Percentiles rank a stretch among this genome's conserved stretches.
Conservation (phyloP, 768 basidiomycete genomes). For the Lactarius vividus region DNA sequence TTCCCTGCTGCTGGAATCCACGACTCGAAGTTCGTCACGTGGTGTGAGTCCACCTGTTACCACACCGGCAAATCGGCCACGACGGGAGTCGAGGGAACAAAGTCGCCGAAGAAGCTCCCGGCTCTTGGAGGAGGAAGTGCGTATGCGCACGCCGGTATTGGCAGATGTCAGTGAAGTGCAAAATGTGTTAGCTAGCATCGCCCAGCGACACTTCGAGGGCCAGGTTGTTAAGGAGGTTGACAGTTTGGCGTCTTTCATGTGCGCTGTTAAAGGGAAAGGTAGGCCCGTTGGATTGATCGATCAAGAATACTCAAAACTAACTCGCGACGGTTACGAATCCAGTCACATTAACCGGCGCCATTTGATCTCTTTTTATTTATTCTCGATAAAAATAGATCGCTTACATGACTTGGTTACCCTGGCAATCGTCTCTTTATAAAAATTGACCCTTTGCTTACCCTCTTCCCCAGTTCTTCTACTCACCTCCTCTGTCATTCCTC, state of each 20-base stretch:
- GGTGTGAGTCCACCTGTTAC: slow-evolving; percentile 47
- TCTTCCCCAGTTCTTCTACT: slow-evolving; percentile 5
- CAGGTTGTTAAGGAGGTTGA: slow-evolving; percentile 72
- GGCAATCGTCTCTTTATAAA: slow-evolving; percentile 17
- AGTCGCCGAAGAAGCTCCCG: slow-evolving; percentile 69
- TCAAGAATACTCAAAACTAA: background rate
- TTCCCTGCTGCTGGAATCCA: slow-evolving; percentile 55
- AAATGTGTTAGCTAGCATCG: slow-evolving; percentile 61
- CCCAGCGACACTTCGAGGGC: slow-evolving; percentile 71
- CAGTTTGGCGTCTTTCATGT: slow-evolving; percentile 79
- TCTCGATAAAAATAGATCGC: background rate
- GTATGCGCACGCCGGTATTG: slow-evolving; percentile 59
- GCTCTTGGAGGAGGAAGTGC: slow-evolving; percentile 61
- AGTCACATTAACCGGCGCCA: background rate
- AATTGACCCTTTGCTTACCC: background rate
- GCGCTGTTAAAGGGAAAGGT: slow-evolving; percentile 56
- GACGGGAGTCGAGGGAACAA: slow-evolving; percentile 62
- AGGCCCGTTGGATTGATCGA: slow-evolving; percentile 13
- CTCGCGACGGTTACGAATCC: background rate
- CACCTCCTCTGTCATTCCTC: slow-evolving; percentile 30
- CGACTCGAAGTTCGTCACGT: slow-evolving; percentile 42
- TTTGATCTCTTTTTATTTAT: background rate
- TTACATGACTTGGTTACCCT: slow-evolving; percentile 10
- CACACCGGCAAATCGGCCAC: slow-evolving; percentile 70
- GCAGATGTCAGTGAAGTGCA: slow-evolving; percentile 71